A percentile compares a stretch with the other conserved stretches of the same genome.
Conservation (phyloP, 805 yeast genomes). For the Ogataea haglerorum region DNA sequence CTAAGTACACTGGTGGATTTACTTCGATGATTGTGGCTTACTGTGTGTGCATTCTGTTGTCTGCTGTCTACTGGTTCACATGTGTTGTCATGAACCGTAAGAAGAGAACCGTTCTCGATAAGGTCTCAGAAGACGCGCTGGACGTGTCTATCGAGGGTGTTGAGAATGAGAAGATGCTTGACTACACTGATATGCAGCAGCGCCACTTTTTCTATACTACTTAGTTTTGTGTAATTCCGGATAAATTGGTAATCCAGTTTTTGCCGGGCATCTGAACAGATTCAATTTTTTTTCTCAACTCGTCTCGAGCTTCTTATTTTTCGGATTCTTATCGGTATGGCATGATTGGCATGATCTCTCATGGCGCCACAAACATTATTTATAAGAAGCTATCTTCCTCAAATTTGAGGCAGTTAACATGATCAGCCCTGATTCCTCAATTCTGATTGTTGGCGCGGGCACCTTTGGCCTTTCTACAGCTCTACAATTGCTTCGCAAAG, state of each 20-base stretch:
- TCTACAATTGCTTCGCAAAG: constrained; percentile 33
- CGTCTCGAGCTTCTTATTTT: background rate
- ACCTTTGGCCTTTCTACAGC: constrained; percentile 44
- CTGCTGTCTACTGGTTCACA: constrained; percentile 7
- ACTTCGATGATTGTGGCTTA: constrained; percentile 12
- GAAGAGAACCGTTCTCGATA: background rate
- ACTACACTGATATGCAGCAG: constrained; percentile 10
- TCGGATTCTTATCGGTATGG: background rate
- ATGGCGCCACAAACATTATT: background rate
- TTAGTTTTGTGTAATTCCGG: background rate
- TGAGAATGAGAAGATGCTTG: constrained; percentile 9
- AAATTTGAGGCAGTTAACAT: background rate
- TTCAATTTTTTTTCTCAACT: background rate
- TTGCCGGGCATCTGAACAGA: too few relatives aligned
- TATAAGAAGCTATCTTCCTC: background rate
- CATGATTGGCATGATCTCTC: too few relatives aligned
- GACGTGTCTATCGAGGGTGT: background rate
- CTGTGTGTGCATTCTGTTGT: constrained; percentile 8
- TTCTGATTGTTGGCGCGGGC: constrained; percentile 41
- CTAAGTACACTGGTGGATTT: constrained; percentile 38
- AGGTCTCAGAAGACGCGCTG: background rate
- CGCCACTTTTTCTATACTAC: constrained; percentile 10
- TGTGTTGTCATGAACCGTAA: constrained; percentile 4
- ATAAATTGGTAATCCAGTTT: too few relatives aligned
- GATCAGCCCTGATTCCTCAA: background rate